Percentiles rank a stretch among this genome's conserved stretches.
These are phyloP conservation scores for Hanseniaspora pseudoguilliermondii DNA, from an alignment of 805 yeast species.

Conservation along the genomic window DNA sequence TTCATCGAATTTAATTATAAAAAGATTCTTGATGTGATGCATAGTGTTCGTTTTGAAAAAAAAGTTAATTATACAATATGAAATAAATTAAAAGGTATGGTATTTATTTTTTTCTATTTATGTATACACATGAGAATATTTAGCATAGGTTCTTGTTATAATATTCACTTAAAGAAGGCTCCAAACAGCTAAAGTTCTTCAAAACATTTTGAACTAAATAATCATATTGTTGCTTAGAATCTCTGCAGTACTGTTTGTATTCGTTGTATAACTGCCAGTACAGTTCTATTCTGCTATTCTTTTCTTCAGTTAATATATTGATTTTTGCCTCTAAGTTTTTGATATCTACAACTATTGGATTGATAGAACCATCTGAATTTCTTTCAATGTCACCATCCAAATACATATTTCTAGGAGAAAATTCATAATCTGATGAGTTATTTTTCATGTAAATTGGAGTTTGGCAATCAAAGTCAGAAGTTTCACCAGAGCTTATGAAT, in stretches of 20 bases:
- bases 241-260: conserved; percentile 37
- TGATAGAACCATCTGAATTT: conserved; percentile 20
- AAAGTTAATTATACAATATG: too few species aligned
- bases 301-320: conserved; percentile 15
- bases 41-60: background rate
- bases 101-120: background rate
- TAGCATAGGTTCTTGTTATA: conserved; percentile 17
- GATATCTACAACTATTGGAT: conserved; percentile 25
- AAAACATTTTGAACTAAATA: conserved; percentile 36
- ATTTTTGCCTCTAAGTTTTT: conserved; percentile 14
- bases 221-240: conserved; percentile 34
- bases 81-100: background rate
- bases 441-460: background rate
- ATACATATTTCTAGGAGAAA: background rate
- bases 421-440: background rate
- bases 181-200: conserved; percentile 32
- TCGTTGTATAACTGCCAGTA: conserved; percentile 44
- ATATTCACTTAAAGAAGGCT: conserved; percentile 30
- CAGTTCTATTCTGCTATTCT: conserved; percentile 37
- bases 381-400: background rate
- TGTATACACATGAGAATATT: background rate
- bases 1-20: background rate
- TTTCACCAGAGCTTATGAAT: background rate
- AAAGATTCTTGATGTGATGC: background rate
- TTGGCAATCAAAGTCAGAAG: conserved; percentile 8